These are phyloP conservation scores for Scheffersomyces cryptocercus DNA, from an alignment of 1,139 yeast genomes.

Conservation along the genomic window DNA sequence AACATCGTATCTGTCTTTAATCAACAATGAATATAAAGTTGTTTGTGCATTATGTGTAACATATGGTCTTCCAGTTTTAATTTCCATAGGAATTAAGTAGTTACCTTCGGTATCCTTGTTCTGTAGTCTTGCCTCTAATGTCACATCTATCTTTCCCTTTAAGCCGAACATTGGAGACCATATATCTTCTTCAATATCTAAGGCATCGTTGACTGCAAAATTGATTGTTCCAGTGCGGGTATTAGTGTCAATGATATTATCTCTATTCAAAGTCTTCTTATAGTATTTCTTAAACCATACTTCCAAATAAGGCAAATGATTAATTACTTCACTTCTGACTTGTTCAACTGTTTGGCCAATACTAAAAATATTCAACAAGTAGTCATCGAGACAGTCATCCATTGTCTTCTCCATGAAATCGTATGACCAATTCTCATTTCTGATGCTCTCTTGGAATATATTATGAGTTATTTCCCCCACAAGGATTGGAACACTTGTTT, in stretches of 20 bases:
- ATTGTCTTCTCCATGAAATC: constrained; percentile 46
- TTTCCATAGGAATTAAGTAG: constrained; percentile 75
- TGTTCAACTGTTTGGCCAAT: constrained; percentile 53
- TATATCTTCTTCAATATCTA: constrained; percentile 87
- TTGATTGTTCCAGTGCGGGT: constrained; percentile 30
- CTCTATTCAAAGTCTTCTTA: constrained; percentile 20
- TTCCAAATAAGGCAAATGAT: constrained; percentile 59
- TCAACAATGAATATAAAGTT: constrained; percentile 74
- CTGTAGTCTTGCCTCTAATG: constrained; percentile 59
- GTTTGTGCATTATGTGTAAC: constrained; percentile 85
- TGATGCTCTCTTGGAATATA: constrained; percentile 69
- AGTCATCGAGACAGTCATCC: constrained; percentile 42
- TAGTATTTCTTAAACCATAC: constrained; percentile 62
- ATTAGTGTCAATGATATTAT: constrained; percentile 38
- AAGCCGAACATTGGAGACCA: constrained; percentile 92
- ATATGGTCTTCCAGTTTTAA: constrained; percentile 77
- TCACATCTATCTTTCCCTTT: constrained; percentile 89
- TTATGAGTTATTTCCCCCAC: constrained; percentile 81
- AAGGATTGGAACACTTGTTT: constrained; percentile 57
- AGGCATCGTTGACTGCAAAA: constrained; percentile 60
- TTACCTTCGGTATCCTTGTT: constrained; percentile 29
- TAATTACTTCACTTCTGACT: constrained; percentile 46
- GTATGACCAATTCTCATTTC: constrained; percentile 40
- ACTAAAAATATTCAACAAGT: constrained; percentile 56
- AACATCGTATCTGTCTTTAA: constrained; percentile 76